Conservation (phyloP, 176 grass and related monocot species). For the Raddia guianensis region DNA sequence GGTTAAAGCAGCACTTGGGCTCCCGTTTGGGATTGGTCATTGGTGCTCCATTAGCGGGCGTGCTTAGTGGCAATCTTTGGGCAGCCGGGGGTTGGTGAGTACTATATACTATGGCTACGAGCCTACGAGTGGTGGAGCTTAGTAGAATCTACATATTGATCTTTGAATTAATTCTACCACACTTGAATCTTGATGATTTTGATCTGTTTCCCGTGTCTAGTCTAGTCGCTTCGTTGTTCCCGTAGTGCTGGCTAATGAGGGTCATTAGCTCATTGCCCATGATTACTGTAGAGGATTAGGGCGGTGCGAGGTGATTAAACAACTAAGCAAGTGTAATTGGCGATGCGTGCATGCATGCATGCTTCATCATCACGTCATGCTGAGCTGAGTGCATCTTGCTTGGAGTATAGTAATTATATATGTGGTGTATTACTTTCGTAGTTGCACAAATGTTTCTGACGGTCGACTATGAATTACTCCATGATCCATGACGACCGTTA, state of each 20-base stretch:
- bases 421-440: background rate
- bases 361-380: slow-evolving; percentile 60
- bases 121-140: background rate
- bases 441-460: background rate
- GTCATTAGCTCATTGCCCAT: background rate
- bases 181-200: background rate
- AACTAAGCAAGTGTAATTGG: slow-evolving; percentile 5
- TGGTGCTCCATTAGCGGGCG: slow-evolving; percentile 55
- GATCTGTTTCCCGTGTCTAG: background rate
- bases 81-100: slow-evolving; percentile 26
- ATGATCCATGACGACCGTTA: background rate
- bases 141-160: background rate
- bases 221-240: slow-evolving; percentile 18
- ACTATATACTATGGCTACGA: no score
- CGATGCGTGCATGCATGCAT: background rate
- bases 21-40: slow-evolving; percentile 12
- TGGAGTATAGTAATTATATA: background rate
- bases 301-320: slow-evolving; percentile 20
- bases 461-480: background rate
- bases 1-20: slow-evolving; percentile 38
- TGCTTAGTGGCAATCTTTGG: slow-evolving; percentile 50
- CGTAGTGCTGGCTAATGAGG: slow-evolving; percentile 8
- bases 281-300: slow-evolving; percentile 44
- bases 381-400: slow-evolving; percentile 1
- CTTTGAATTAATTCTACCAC: background rate